Conservation (phyloP, 805 yeast species). For the Wickerhamomyces bisporus region DNA sequence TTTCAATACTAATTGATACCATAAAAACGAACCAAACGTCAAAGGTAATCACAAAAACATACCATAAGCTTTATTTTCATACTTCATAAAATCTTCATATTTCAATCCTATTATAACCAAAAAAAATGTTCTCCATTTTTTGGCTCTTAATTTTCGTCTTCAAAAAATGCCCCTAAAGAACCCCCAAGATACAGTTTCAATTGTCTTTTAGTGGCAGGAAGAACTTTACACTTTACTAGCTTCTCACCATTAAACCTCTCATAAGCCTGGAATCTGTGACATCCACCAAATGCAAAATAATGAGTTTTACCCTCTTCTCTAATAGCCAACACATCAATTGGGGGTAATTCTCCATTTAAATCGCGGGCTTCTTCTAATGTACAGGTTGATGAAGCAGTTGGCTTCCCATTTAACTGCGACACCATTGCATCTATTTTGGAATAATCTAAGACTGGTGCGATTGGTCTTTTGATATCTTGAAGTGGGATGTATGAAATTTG, state of each 20-base stretch:
- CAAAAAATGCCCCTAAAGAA: constrained; percentile 43
- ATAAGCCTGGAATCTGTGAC: constrained; percentile 86
- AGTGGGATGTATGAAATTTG: constrained; percentile 60
- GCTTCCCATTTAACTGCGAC: constrained; percentile 58
- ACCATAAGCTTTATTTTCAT: too few relatives aligned
- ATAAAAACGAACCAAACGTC: too few relatives aligned
- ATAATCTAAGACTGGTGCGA: constrained; percentile 76
- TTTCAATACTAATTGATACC: too few relatives aligned
- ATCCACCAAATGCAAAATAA: constrained; percentile 87
- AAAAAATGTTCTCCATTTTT: too few relatives aligned
- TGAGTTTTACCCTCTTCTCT: constrained; percentile 54
- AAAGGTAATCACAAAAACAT: too few relatives aligned
- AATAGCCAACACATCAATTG: constrained; percentile 71
- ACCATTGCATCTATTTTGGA: constrained; percentile 77
- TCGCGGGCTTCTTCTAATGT: constrained; percentile 31
- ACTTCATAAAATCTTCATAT: too few relatives aligned
- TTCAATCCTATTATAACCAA: too few relatives aligned
- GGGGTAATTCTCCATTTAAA: constrained; percentile 63
- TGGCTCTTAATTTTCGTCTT: too few relatives aligned
- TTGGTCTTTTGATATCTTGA: constrained; percentile 67
- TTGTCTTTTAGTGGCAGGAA: constrained; percentile 73
- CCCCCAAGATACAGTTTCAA: constrained; percentile 67
- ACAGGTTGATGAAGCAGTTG: constrained; percentile 62
- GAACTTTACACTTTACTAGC: constrained; percentile 61
- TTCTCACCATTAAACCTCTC: constrained; percentile 44